A percentile compares a stretch with the other conserved stretches of the same genome.
These are phyloP conservation scores for Ogataea trehaloabstinens DNA, from an alignment of 805 yeast genomes.

Conservation along the genomic window DNA sequence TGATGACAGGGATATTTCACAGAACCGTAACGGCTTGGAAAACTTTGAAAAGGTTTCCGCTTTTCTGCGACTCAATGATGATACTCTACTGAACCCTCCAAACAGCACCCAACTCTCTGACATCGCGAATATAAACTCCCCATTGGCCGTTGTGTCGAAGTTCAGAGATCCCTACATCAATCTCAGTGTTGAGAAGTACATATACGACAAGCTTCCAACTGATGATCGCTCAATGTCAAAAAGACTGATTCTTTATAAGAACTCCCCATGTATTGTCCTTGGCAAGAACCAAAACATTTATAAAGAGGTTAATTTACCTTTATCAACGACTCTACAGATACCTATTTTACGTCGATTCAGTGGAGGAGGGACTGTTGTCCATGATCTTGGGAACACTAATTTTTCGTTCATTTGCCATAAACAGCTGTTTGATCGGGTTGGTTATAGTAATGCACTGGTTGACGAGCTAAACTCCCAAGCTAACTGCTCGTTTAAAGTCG, in stretches of 20 bases:
- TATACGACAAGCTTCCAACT: conserved; percentile 64
- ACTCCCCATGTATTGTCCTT: conserved; percentile 83
- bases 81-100: conserved; percentile 7
- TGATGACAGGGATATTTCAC: conserved; percentile 4
- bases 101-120: conserved; percentile 11
- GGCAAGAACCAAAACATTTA: conserved; percentile 97
- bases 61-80: conserved; percentile 17
- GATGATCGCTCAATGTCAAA: conserved; percentile 32
- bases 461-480: conserved; percentile 19
- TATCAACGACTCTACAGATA: conserved; percentile 46
- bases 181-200: conserved; percentile 76
- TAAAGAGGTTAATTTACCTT: conserved; percentile 71
- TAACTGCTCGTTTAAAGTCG: conserved; percentile 25
- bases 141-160: conserved; percentile 57
- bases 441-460: conserved; percentile 39
- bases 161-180: conserved; percentile 69
- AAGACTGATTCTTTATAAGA: conserved; percentile 69
- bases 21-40: background rate
- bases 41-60: conserved; percentile 7
- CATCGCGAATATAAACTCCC: conserved; percentile 24
- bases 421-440: conserved; percentile 54
- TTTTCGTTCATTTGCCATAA: conserved; percentile 74
- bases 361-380: conserved; percentile 98
- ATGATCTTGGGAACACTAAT: conserved; percentile 85
- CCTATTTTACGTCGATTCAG: conserved; percentile 77